Evolutionary conservation across 129 eudicot species (phyloP).

Genomic region (Saposhnikovia divaricata): DNA sequence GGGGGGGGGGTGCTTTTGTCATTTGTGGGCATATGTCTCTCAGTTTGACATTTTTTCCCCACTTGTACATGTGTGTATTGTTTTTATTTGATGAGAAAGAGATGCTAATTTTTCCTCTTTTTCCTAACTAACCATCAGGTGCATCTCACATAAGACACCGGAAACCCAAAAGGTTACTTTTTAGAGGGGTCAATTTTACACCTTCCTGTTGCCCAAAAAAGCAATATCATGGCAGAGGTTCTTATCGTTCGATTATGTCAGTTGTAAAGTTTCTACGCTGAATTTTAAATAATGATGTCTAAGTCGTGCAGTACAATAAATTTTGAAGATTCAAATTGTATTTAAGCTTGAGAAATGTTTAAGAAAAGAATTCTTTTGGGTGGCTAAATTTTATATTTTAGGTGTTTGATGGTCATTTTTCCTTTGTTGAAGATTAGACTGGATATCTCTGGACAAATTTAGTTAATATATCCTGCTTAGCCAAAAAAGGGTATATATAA

Average conservation of each 20-base stretch:
- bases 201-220: conserved; percentile 1
- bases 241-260: neutral
- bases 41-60: neutral
- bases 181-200: neutral
- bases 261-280: neutral
- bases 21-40: neutral
- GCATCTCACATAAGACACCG: neutral
- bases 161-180: conserved; percentile 2
- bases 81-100: neutral
- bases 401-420: neutral
- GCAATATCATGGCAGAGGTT: conserved; percentile 3
- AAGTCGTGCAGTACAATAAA: neutral
- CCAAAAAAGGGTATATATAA: neutral
- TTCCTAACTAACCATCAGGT: neutral
- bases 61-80: neutral
- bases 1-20: too few species aligned
- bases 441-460: neutral
- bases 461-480: neutral
- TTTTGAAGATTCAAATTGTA: neutral
- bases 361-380: neutral
- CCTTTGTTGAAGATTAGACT: neutral
- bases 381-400: neutral
- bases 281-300: neutral
- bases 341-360: neutral
- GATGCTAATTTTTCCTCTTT: neutral